phyloP scores from a whole-genome alignment of 352 stramenopile species.

The Phytophthora nicotianae region DNA sequence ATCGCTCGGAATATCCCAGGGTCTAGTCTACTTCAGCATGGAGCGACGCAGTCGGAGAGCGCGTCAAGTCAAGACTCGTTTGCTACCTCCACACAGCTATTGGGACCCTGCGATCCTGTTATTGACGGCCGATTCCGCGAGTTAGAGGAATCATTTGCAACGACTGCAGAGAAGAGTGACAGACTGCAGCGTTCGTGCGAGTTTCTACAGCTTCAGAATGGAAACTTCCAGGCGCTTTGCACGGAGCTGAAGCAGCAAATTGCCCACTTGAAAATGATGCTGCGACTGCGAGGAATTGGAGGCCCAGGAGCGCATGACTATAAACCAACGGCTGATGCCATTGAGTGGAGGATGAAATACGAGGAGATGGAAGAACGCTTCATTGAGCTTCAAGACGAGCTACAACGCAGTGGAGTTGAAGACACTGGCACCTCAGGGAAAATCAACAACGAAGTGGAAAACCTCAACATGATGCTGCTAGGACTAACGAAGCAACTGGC shows the following conservation, averaged over 20 bases:
- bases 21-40: slow-evolving; percentile 25
- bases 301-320: slow-evolving; percentile 46
- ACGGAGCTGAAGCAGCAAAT: slow-evolving; percentile 63
- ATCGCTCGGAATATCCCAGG: slow-evolving; percentile 31
- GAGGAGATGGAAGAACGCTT: slow-evolving; percentile 78
- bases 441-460: slow-evolving; percentile 48
- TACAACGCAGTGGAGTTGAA: slow-evolving; percentile 32
- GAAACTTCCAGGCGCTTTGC: slow-evolving; percentile 58
- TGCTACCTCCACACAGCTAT: slow-evolving; percentile 3
- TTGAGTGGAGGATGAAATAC: slow-evolving; percentile 86
- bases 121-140: slow-evolving; percentile 58
- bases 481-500: slow-evolving; percentile 69
- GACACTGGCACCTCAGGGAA: slow-evolving; percentile 9
- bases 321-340: slow-evolving; percentile 68
- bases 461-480: slow-evolving; percentile 73
- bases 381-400: slow-evolving; percentile 53
- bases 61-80: slow-evolving; percentile 24
- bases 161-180: slow-evolving; percentile 64
- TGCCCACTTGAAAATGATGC: slow-evolving; percentile 62
- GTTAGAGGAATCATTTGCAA: slow-evolving; percentile 66
- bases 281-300: slow-evolving; percentile 44
- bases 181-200: slow-evolving; percentile 59
- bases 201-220: slow-evolving; percentile 57
- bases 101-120: slow-evolving; percentile 36
- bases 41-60: slow-evolving; percentile 4